Base-by-base conservation (phyloP, 352 stramenopile genomes). In the Phytophthora vignae region DNA sequence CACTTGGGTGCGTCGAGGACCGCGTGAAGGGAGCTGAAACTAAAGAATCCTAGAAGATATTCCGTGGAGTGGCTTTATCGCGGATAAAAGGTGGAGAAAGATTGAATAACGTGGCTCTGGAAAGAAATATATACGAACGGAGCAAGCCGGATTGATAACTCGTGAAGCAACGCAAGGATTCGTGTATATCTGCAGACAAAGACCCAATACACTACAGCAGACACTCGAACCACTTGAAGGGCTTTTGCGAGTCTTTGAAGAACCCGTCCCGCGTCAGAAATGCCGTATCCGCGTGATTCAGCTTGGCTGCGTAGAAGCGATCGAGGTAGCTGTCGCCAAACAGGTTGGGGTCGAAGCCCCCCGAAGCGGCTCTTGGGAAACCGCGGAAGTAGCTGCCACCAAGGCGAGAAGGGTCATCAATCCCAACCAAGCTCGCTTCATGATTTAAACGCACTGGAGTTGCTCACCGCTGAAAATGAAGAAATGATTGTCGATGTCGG, bases 1-100 rank as follows among this genome's bases (percentile, higher is more conserved):
- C 81, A 21, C 75, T 92, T 4, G 73, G 77, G 36, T 82, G 64
- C 46, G 64, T 62, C 1, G 76, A 83, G 22, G 85, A 93, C 49
- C 62, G 63, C 0, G 10, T 55, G 17, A 50, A 50, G 42, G 42
- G 17, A 19, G 42, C 3, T 1, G 42, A 50, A 22, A 22, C 17
- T 6, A 50, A 50, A 22, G 42, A 50, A 9, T 11, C n/a, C 7
- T 50, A 50, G n/a, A 50, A 12, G 42, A 50, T 9, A 46, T n/a
- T n/a, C 29, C 1, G 29, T 11, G 29, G 29, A 36, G 29, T 8
- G 29, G 8, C 29, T 33, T 1, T 33, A 33, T 33, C 29, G 7
- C 25, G 29, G 7, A 10, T 7, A 33, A 33, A 1, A 7, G 2
- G 11, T 36, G 31, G 31, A 36, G 31, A 36, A 33, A 36, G 31